Conservation (phyloP, 495 filamentous ascomycete genomes). For the Podospora anserina region DNA sequence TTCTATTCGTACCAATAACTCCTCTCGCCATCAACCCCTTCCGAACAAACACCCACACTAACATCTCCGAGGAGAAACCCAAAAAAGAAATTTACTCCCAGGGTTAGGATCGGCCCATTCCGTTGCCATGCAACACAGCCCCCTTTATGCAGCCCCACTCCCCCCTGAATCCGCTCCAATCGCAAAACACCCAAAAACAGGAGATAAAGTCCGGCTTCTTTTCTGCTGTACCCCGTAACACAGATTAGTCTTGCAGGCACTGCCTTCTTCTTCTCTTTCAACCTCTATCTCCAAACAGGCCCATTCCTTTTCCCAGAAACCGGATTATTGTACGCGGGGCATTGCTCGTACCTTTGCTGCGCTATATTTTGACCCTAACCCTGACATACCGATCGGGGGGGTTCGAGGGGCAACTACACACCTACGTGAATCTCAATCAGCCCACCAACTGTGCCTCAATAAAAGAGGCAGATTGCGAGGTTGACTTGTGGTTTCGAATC, state of each 20-base stretch:
- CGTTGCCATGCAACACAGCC: background rate
- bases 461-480: background rate
- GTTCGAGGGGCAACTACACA: too few relatives aligned
- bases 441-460: background rate
- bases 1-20: too few relatives aligned
- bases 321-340: too few relatives aligned
- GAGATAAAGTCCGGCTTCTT: background rate
- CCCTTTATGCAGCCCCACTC: background rate
- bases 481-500: background rate
- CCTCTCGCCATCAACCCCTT: too few relatives aligned
- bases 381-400: too few relatives aligned
- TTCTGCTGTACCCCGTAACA: background rate
- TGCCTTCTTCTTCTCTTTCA: background rate
- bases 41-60: too few relatives aligned
- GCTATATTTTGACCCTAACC: background rate
- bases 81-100: background rate
- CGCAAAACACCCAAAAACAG: background rate
- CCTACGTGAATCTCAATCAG: background rate
- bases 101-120: background rate
- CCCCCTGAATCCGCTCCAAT: background rate
- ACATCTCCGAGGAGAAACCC: too few relatives aligned
- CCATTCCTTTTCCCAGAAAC: background rate
- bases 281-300: too few relatives aligned
- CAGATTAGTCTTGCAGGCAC: background rate
- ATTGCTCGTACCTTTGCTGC: too few relatives aligned